phyloP scores from a whole-genome alignment of 2,329 filamentous ascomycete genomes.

The Boeremia exigua region DNA sequence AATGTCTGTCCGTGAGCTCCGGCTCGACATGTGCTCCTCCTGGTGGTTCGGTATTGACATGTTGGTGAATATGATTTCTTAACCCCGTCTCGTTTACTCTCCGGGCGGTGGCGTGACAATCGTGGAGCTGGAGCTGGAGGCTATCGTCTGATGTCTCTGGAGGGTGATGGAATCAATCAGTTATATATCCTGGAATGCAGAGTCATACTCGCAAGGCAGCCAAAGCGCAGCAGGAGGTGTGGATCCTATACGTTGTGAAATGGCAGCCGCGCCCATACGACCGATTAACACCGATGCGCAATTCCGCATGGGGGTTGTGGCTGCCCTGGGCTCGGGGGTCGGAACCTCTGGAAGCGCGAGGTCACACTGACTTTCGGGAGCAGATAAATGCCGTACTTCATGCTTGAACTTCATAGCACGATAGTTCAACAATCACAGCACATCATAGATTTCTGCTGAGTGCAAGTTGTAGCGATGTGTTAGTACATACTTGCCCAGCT shows the following conservation, averaged over 20 bases:
- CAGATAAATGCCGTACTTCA: too few relatives aligned
- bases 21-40: constrained; percentile 27
- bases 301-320: constrained; percentile 4
- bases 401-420: too few relatives aligned
- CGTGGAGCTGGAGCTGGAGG: background rate
- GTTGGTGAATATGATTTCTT: background rate
- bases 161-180: background rate
- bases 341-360: constrained; percentile 24
- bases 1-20: constrained; percentile 29
- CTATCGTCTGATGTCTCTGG: background rate
- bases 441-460: too few relatives aligned
- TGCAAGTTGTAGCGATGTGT: too few relatives aligned
- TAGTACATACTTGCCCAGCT: too few relatives aligned
- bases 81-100: background rate
- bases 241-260: background rate
- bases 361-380: background rate
- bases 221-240: background rate
- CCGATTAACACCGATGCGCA: constrained; percentile 16
- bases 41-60: constrained; percentile 30
- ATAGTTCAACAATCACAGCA: too few relatives aligned
- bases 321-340: constrained; percentile 17
- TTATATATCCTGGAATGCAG: constrained; percentile 1
- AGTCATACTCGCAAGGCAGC: constrained; percentile 3
- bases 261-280: background rate
- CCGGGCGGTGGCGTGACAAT: background rate